Conservation (phyloP, 768 basidiomycete species). For the Serendipita sp. region DNA sequence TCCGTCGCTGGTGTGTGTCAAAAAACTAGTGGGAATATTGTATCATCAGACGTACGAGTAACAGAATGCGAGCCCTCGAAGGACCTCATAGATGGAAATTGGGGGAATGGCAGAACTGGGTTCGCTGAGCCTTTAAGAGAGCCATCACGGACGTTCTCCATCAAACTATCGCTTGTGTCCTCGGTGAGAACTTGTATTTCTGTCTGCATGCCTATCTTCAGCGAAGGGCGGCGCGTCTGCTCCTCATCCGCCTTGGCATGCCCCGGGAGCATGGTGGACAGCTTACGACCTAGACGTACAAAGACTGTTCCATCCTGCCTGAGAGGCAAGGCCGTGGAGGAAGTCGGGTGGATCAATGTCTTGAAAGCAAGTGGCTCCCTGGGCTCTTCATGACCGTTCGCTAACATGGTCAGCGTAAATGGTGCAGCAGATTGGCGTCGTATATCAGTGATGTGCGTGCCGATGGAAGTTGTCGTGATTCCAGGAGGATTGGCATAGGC, state of each 20-base stretch:
- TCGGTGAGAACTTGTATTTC: not conserved
- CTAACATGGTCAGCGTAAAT: not conserved
- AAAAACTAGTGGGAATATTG: too few relatives aligned
- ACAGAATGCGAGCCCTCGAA: too few relatives aligned
- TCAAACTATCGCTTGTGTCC: too few relatives aligned
- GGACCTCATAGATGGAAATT: too few relatives aligned
- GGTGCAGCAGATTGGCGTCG: not conserved
- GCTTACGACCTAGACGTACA: not conserved
- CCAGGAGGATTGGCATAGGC: too few relatives aligned
- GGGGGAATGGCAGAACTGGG: too few relatives aligned
- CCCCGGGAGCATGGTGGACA: not conserved
- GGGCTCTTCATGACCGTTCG: not conserved
- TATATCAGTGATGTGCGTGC: not conserved
- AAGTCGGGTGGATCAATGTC: not conserved
- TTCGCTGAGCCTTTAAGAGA: too few relatives aligned
- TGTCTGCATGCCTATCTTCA: not conserved
- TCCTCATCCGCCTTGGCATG: not conserved
- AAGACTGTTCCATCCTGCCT: not conserved
- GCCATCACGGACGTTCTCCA: too few relatives aligned
- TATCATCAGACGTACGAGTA: too few relatives aligned
- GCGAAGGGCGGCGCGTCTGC: not conserved
- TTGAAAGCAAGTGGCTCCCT: not conserved
- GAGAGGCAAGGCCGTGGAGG: not conserved
- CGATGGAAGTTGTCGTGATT: too few relatives aligned
- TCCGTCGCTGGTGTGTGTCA: too few relatives aligned